Conservation (phyloP, 2,329 filamentous ascomycete species). For the Neofusicoccum cordaticola region DNA sequence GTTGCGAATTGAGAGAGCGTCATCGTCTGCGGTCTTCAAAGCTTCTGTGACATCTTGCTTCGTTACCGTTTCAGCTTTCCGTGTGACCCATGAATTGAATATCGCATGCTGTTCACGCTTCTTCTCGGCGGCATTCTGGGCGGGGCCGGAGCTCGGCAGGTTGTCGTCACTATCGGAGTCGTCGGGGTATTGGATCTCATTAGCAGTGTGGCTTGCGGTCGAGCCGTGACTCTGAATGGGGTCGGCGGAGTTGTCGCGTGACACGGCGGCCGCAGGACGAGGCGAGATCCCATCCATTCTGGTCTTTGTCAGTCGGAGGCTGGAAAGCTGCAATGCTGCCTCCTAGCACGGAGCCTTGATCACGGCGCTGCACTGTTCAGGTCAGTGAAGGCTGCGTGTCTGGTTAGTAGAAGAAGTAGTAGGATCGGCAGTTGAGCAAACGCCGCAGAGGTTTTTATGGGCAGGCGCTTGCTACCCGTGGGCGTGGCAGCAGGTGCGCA, state of each 20-base stretch:
- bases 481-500: not conserved
- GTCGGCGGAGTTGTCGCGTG: too few relatives aligned
- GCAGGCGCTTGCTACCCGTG: not conserved
- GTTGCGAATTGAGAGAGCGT: conserved; percentile 51
- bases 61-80: conserved; percentile 43
- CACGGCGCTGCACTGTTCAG: not conserved
- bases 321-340: not conserved
- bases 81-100: conserved; percentile 42
- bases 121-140: conserved; percentile 35
- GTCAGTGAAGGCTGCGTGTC: not conserved
- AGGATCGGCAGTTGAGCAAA: not conserved
- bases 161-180: conserved; percentile 25
- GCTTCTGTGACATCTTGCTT: conserved; percentile 35
- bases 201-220: not conserved
- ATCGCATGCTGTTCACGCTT: conserved; percentile 41
- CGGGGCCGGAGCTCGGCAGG: conserved; percentile 21
- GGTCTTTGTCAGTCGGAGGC: too few relatives aligned
- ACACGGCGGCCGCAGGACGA: too few relatives aligned
- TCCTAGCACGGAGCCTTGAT: not conserved
- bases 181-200: conserved; percentile 21
- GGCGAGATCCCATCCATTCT: too few relatives aligned
- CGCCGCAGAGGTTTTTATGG: not conserved
- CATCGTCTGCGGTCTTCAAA: conserved; percentile 37
- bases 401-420: not conserved
- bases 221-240: too few relatives aligned